phyloP scores from a whole-genome alignment of 2,329 filamentous ascomycete species.

The Exophiala sp. region DNA sequence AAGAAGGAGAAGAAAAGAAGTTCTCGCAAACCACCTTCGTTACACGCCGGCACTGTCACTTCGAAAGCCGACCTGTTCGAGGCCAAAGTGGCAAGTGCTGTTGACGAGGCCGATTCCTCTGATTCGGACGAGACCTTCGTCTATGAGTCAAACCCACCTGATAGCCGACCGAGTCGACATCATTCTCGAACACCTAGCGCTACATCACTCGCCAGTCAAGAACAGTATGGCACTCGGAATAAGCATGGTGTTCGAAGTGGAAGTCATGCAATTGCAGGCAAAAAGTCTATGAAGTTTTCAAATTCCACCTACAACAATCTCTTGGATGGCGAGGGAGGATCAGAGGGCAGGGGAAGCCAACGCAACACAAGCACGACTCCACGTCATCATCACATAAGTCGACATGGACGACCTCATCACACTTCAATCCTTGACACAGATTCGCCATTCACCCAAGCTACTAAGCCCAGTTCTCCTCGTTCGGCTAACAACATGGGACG shows the following conservation, averaged over 20 bases:
- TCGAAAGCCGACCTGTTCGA: constrained; percentile 98
- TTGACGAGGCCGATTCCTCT: constrained; percentile 93
- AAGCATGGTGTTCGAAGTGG: constrained; percentile 66
- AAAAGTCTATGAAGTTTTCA: constrained; percentile 95
- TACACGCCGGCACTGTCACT: constrained; percentile 58
- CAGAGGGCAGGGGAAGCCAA: constrained; percentile 59
- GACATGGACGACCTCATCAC: constrained; percentile 70
- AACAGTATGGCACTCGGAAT: constrained; percentile 50
- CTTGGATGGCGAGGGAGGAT: constrained; percentile 64
- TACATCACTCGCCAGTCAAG: constrained; percentile 63
- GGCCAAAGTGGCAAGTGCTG: constrained; percentile 90
- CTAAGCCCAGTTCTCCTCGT: constrained; percentile 60
- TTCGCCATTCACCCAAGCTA: constrained; percentile 69
- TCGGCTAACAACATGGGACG: constrained; percentile 44
- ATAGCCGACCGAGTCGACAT: constrained; percentile 67
- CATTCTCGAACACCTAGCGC: constrained; percentile 94
- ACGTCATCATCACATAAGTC: constrained; percentile 76
- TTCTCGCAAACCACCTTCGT: constrained; percentile 66
- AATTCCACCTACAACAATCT: constrained; percentile 68
- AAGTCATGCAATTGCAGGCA: constrained; percentile 62
- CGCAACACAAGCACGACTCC: constrained; percentile 59
- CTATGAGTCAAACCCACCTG: constrained; percentile 90
- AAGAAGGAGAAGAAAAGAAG: constrained; percentile 87
- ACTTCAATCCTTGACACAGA: constrained; percentile 72
- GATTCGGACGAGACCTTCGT: constrained; percentile 99